These are phyloP conservation scores for Exidia glandulosa DNA, from an alignment of 768 basidiomycete genomes.

Conservation along the genomic window DNA sequence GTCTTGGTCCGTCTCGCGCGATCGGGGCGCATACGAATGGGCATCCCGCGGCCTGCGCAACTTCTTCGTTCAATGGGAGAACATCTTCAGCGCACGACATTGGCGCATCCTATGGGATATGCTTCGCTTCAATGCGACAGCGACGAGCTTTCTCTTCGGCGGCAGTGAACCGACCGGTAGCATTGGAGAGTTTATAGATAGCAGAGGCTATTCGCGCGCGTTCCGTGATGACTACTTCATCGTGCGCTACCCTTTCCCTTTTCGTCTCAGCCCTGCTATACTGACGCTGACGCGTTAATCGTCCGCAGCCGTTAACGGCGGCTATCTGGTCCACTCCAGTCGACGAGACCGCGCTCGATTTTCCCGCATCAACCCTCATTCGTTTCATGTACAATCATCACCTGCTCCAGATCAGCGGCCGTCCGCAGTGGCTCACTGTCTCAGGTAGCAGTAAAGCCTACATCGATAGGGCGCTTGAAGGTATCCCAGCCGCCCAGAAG, in stretches of 20 bases:
- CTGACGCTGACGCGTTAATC: too few species aligned
- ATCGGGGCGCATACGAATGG: slow-evolving; percentile 25
- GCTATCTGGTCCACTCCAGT: slow-evolving; percentile 27
- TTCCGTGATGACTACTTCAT: slow-evolving; percentile 27
- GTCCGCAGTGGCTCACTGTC: slow-evolving; percentile 25
- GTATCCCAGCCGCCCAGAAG: slow-evolving; percentile 16
- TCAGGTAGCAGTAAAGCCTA: slow-evolving; percentile 18
- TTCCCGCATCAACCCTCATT: slow-evolving; percentile 19
- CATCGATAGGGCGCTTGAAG: slow-evolving; percentile 18
- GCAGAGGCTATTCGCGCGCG: slow-evolving; percentile 21
- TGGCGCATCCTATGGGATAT: slow-evolving; percentile 24
- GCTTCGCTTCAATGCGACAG: slow-evolving; percentile 23
- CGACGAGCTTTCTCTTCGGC: slow-evolving; percentile 5
- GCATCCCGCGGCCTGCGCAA: slow-evolving; percentile 18
- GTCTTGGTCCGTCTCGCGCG: slow-evolving; percentile 24
- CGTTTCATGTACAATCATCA: slow-evolving; percentile 27
- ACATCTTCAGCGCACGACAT: slow-evolving; percentile 21
- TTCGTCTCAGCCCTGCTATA: neutral
- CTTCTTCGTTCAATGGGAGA: slow-evolving; percentile 21
- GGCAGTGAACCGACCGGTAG: slow-evolving; percentile 8
- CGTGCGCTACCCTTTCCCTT: slow-evolving; percentile 11
- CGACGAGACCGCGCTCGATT: slow-evolving; percentile 15
- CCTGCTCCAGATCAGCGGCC: slow-evolving; percentile 21
- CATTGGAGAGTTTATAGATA: slow-evolving; percentile 21
- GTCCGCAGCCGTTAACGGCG: slow-evolving; percentile 28